Percentiles rank a stretch among this genome's conserved stretches.
Evolutionary conservation across 2,329 filamentous ascomycete genomes (phyloP).

Genomic region (Lecanicillium sp.): DNA sequence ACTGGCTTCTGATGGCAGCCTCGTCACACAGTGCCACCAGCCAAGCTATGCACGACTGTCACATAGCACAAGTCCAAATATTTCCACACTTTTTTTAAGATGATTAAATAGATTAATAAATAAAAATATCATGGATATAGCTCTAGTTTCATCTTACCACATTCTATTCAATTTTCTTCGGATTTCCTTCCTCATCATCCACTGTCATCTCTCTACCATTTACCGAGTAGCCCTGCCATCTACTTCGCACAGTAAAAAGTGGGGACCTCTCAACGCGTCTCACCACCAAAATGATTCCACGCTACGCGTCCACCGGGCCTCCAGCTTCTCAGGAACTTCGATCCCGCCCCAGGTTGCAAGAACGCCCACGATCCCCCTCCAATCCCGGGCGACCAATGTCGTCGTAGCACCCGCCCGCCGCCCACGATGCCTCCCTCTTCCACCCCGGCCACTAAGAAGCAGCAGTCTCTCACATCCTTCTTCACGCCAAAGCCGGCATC

Average conservation of each 20-base stretch:
- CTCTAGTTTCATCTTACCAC: too few species aligned
- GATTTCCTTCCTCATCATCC: too few species aligned
- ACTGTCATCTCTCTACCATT: too few species aligned
- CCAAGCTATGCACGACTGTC: too few species aligned
- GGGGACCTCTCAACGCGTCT: slow-evolving; percentile 15
- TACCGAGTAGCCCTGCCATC: too few species aligned
- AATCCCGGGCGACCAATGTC: not conserved
- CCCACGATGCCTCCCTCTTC: slow-evolving; percentile 29
- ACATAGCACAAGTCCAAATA: too few species aligned
- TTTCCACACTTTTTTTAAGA: too few species aligned
- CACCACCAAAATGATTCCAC: not conserved
- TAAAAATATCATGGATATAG: too few species aligned
- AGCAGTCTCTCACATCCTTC: slow-evolving; percentile 81
- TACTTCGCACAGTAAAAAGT: slow-evolving; percentile 8
- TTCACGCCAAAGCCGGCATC: slow-evolving; percentile 59
- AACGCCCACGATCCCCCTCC: not conserved
- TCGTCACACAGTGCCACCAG: too few species aligned
- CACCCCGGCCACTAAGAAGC: slow-evolving; percentile 53
- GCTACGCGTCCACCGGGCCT: not conserved
- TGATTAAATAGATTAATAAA: too few species aligned
- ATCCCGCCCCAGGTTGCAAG: not conserved
- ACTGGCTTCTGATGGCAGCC: too few species aligned
- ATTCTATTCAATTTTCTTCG: too few species aligned
- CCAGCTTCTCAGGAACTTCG: not conserved
- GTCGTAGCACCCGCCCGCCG: not conserved